Base-by-base conservation (phyloP, 257 asterid species). In the Sherardia arvensis region DNA sequence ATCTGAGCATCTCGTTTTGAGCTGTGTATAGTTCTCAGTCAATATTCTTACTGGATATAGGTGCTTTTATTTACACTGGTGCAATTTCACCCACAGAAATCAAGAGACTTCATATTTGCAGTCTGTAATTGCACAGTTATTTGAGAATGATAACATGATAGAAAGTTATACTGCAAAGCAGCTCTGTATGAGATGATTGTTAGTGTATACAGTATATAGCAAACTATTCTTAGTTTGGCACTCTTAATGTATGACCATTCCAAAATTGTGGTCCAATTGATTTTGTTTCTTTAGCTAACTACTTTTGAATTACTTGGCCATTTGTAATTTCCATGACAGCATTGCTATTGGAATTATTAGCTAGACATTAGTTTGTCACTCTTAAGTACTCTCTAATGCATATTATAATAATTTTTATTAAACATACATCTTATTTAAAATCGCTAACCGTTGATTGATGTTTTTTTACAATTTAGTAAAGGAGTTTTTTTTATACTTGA, bases 1-100 rank as follows among this genome's bases (percentile, higher is more conserved):
- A 67, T 66, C 73, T 77, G 68, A 75, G 27, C 59, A 5, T 21
- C 59, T 5, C 15, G 1, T 40, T 8, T 12, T 47, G 22, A 22
- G 28, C 33, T 23, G 17, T 29, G 21, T 21, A 17, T 49, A 49
- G 23, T 49, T 54, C 29, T 54, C 59, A 14, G 66, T 38, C 25
- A 14, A 40, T 29, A 58, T 29, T 30, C 25, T 58, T 29, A 25
- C 26, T 23, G 32, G 33, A 26, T 34, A 12, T 3, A 48, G 23
- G 20, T n/a, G 55, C 55, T n/a, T 11, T 49, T 43, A 3, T 43
- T 43, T n/a, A n/a, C n/a, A n/a, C n/a, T n/a, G n/a, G n/a, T n/a
- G n/a, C 49, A 14, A 3, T 15, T 43, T 15, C 49, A 43, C n/a
- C 49, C 49, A 43, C 49, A 15, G 49, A 12, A 4, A 43, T 15